Percentiles rank a stretch among this genome's conserved stretches.
Evolutionary conservation across 345 rosid species (phyloP).

Genomic region (Ceriops decandra): DNA sequence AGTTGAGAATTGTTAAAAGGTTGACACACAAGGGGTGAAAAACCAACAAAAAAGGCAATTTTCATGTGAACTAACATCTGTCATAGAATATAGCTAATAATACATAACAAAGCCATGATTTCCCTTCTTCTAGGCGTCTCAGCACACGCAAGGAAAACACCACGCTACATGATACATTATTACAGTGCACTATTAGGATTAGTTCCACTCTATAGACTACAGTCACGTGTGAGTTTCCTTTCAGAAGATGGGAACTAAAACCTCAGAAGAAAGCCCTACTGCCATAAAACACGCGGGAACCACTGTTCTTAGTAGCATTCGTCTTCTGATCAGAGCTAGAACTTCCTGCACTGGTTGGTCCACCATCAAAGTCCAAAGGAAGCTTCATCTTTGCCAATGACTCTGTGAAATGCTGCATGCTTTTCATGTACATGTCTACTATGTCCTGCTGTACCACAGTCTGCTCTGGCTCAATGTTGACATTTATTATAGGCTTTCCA

Average conservation of each 20-base stretch:
- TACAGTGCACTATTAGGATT: conserved; percentile 58
- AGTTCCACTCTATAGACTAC: conserved; percentile 60
- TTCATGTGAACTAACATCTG: conserved; percentile 45
- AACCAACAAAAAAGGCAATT: conserved; percentile 9
- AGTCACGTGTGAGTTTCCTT: conserved; percentile 69
- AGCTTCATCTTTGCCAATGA: conserved; percentile 99
- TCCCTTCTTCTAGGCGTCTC: conserved; percentile 45
- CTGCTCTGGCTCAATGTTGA: conserved; percentile 69
- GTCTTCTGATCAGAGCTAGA: conserved; percentile 81
- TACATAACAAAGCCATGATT: conserved; percentile 49
- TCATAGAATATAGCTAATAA: conserved; percentile 35
- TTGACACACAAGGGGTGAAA: conserved; percentile 18
- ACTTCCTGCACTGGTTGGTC: conserved; percentile 68
- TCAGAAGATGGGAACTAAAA: conserved; percentile 21
- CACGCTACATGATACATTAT: conserved; percentile 57
- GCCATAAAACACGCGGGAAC: conserved; percentile 94
- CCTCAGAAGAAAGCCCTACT: conserved; percentile 96
- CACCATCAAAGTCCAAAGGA: conserved; percentile 74
- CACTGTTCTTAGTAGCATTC: conserved; percentile 53
- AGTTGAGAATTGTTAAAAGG: conserved; percentile 29
- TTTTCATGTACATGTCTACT: conserved; percentile 98
- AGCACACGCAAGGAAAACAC: conserved; percentile 52
- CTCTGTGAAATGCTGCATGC: conserved; percentile 99
- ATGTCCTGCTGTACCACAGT: conserved; percentile 88
- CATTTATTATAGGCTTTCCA: conserved; percentile 47